These are phyloP conservation scores for Lablab purpureus DNA, from an alignment of 306 rosid genomes.

Conservation along the genomic window DNA sequence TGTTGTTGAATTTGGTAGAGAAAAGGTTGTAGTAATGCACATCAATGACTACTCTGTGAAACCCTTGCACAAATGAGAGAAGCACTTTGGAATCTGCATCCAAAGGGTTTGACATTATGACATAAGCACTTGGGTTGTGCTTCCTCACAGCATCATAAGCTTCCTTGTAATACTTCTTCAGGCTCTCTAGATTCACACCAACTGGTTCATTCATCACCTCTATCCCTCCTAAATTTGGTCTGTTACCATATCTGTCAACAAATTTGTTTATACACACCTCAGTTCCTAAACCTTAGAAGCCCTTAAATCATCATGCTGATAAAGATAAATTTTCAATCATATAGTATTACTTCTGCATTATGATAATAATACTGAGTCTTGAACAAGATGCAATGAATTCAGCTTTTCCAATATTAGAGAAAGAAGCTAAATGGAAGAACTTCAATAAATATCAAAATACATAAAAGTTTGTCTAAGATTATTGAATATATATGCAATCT, in stretches of 20 bases:
- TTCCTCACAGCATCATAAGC: conserved; percentile 59
- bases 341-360: neutral
- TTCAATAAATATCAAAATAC: neutral
- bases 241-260: conserved; percentile 51
- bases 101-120: conserved; percentile 59
- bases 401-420: too few relatives aligned
- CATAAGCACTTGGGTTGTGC: conserved; percentile 50
- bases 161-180: conserved; percentile 47
- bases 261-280: neutral
- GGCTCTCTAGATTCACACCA: conserved; percentile 52
- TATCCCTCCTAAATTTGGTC: conserved; percentile 55
- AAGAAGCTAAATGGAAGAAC: too few relatives aligned
- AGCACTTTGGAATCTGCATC: conserved; percentile 50
- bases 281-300: neutral
- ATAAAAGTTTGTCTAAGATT: too few relatives aligned
- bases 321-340: neutral
- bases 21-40: conserved; percentile 66
- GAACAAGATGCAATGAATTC: too few relatives aligned
- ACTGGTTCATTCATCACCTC: conserved; percentile 57
- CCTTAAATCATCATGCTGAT: neutral
- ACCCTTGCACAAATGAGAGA: conserved; percentile 49
- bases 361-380: too few relatives aligned
- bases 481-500: conserved; percentile 2
- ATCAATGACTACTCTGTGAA: conserved; percentile 50
- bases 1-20: neutral